Base-by-base conservation (phyloP, 805 yeast species). In the Maudiozyma pseudohumilis region DNA sequence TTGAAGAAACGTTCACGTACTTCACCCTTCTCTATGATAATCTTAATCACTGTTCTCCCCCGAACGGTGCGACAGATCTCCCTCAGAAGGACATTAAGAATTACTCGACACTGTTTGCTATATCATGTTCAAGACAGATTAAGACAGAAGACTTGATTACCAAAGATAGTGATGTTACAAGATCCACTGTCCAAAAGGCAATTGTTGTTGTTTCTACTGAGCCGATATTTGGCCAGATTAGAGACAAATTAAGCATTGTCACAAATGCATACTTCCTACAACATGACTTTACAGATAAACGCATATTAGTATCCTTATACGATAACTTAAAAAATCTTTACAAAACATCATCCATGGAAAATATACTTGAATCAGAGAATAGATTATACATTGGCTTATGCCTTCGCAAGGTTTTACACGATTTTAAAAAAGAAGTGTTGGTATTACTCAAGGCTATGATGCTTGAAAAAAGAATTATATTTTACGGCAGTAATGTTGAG, bases 141-240 rank as follows among this genome's bases (percentile, higher is more conserved):
- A 67, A 73, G 29, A 65, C 82, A 1, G 69, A 71, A 21, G 80
- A 78, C 21, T 63, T 89, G 40, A 53, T 72, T 3, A 69, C 66
- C 39, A 65, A 70, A 38, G 69, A 74, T 38, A 69, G 71, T 11
- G 87, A 81, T 41, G 72, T 82, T 21, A 84, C 94, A 0, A 66
- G 98, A 40, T 81, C 95, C 2, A 77, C 86, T 0, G 88, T 92
- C 3, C 98, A 92, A 52, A 92, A 92, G 53, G 80, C 95, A 0
- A 74, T 92, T 21, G 95, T 92, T 5, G 78, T 92, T 27, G 72
- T 92, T n/a, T 73, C 83, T 4, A 70, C 84, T 41, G 80, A 81
- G 55, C 97, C 98, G 1, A 75, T 92, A 2, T 86, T 85, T 52
- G 80, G 83, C 11, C 94, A 87, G 43, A 75, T 92, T 40, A 82